Evolutionary conservation across 2,329 filamentous ascomycete species (phyloP), one percentile per base, ranked within the genome.

Genomic region (Ceratocystis albifundus): DNA sequence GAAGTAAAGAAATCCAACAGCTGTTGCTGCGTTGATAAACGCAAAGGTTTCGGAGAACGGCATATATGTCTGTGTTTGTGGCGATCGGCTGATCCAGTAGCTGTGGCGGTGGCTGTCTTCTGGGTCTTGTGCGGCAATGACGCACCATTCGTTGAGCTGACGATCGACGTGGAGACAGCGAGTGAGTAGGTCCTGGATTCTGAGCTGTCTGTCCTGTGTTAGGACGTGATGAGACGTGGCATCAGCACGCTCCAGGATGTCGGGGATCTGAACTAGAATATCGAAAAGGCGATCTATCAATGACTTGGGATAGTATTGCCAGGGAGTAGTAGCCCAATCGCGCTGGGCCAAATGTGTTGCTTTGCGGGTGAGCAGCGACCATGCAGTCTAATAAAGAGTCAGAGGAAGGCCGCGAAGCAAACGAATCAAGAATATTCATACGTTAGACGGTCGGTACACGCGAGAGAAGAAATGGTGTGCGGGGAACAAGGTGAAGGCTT

Each of bases 391-490:
- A 17, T 57, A 25, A 41, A 30, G 20, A 25, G 46, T 57, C 48
- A 65, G 63, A 63, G 50, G 20, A 30, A 28, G 53, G 25, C 32
- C 15, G 46, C 7, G n/a, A 22, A 28, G 3, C 22, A n/a, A 2
- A 17, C 15, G 15, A 25, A 15, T 41, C 20, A 41, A 65, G 46
- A 36, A 61, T 20, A 50, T 6, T 75, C 81, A 75, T 74, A 83
- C 82, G 59, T 79, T 79, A 61, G 75, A 77, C 15, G 79, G 80
- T 28, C 82, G 78, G 69, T 80, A 84, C 4, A 84, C 76, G 10
- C 81, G 77, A 28, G 78, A 77, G 66, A 84, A 84, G 71, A 82
- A 84, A 70, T 84, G 82, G 67, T 84, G 82, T 10, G 79, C 76
- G 1, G 82, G 82, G 65, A 84, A 84, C 0, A 73, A 73, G 46